Conservation (phyloP, 371 early-diverging fungal genomes). For the Zychaea mexicana region DNA sequence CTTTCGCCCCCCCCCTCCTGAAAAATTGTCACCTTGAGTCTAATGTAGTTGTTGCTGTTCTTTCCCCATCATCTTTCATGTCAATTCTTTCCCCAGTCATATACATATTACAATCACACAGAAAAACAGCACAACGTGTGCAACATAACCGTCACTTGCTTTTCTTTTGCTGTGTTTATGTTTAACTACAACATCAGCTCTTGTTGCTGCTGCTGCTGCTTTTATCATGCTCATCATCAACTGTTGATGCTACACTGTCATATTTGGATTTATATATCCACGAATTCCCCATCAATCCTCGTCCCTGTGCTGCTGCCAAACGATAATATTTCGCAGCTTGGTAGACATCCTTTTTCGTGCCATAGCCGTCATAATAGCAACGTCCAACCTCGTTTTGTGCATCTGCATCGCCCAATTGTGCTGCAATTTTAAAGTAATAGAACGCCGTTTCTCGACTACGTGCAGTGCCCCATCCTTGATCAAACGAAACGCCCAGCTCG, state of each 20-base stretch:
- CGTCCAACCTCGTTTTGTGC: constrained; percentile 83
- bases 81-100: no score
- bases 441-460: constrained; percentile 68
- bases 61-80: no score
- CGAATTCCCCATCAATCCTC: constrained; percentile 80
- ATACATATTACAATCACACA: neutral
- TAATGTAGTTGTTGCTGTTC: no score
- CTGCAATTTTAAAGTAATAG: constrained; percentile 89
- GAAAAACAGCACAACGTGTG: no score
- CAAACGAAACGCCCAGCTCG: constrained; percentile 83
- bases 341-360: constrained; percentile 76
- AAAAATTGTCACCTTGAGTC: no score
- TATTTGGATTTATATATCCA: constrained; percentile 69
- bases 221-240: neutral
- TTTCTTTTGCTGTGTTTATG: no score
- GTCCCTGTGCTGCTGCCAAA: constrained; percentile 80
- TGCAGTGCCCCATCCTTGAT: constrained; percentile 89
- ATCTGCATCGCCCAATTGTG: constrained; percentile 82
- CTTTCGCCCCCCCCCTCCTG: neutral
- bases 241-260: constrained; percentile 12
- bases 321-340: constrained; percentile 85
- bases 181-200: neutral
- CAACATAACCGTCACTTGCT: no score
- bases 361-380: constrained; percentile 77
- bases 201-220: neutral